These are phyloP conservation scores for Gentiana dahurica DNA, from an alignment of 257 asterid species.

Conservation along the genomic window DNA sequence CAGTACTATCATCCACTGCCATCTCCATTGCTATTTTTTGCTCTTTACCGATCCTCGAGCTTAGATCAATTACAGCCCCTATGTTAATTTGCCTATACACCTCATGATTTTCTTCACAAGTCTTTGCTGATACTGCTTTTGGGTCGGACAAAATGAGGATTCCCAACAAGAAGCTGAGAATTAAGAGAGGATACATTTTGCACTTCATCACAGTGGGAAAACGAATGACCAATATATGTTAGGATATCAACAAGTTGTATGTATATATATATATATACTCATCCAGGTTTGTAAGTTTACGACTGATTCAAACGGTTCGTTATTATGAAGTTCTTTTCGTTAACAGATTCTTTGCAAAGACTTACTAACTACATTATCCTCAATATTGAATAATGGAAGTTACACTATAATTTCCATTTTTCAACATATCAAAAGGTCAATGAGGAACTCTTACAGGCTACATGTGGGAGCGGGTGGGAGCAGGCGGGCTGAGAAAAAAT, in stretches of 20 bases:
- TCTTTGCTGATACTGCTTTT: neutral
- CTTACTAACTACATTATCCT: no score
- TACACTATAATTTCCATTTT: no score
- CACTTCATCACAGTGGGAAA: neutral
- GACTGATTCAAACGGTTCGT: no score
- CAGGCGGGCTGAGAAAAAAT: no score
- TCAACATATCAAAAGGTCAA: no score
- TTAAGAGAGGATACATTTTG: constrained; percentile 4
- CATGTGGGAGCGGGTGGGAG: no score
- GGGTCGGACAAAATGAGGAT: neutral
- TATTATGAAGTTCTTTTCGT: no score
- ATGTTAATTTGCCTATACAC: constrained; percentile 4
- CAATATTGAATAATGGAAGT: no score
- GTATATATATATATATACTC: no score
- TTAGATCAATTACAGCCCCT: constrained; percentile 35
- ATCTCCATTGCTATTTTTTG: constrained; percentile 40
- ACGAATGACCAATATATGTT: neutral
- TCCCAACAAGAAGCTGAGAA: neutral
- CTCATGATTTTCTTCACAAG: neutral
- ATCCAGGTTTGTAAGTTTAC: no score
- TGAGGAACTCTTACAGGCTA: no score
- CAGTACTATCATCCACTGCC: constrained; percentile 31
- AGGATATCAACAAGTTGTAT: neutral
- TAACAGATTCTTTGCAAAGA: no score
- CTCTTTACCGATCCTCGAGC: constrained; percentile 39